Conservation (phyloP, 805 yeast genomes). For the Isabelozyma rhagii region DNA sequence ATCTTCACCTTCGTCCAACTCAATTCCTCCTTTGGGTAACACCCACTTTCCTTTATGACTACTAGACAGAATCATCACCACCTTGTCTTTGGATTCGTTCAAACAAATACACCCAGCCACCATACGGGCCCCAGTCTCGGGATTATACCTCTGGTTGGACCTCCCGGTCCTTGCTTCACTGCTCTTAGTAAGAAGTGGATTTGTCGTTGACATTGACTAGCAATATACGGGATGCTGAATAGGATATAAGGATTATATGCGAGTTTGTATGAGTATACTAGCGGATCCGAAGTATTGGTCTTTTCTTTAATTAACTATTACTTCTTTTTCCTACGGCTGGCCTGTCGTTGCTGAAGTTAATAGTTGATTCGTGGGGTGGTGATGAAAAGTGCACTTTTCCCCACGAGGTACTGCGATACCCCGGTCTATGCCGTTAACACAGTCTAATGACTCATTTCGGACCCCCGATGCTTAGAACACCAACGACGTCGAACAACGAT, state of each 20-base stretch:
- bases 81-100: constrained; percentile 52
- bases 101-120: constrained; percentile 92
- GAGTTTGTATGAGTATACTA: no score
- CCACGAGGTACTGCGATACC: background rate
- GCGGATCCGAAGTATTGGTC: no score
- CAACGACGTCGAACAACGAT: no score
- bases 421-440: no score
- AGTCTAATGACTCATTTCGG: no score
- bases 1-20: constrained; percentile 66
- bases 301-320: no score
- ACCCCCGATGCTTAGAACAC: no score
- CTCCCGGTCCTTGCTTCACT: constrained; percentile 52
- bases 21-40: constrained; percentile 95
- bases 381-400: background rate
- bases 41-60: constrained; percentile 75
- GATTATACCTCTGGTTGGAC: constrained; percentile 56
- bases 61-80: constrained; percentile 76
- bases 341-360: no score
- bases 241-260: no score
- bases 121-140: constrained; percentile 67
- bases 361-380: background rate
- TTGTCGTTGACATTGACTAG: no score
- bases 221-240: no score
- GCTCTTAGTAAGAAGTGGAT: background rate
- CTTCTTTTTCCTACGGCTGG: no score